phyloP scores from a whole-genome alignment of 495 filamentous ascomycete species.

The Penicillium flavigenum region DNA sequence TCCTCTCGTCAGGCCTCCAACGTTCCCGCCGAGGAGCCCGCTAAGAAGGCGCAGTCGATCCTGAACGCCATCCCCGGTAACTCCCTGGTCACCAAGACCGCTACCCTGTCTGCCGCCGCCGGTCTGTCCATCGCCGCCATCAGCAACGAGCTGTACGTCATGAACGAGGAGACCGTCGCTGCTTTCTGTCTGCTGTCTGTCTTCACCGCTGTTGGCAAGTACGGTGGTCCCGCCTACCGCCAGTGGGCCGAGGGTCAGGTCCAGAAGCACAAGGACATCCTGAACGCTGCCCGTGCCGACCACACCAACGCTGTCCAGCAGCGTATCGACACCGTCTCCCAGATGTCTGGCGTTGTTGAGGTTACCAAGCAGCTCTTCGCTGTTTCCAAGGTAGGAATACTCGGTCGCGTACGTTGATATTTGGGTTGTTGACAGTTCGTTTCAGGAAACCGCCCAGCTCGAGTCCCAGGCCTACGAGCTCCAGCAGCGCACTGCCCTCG shows the following conservation, averaged over 20 bases:
- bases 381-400: constrained; percentile 79
- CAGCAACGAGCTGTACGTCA: constrained; percentile 98
- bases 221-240: constrained; percentile 85
- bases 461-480: constrained; percentile 96
- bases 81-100: constrained; percentile 88
- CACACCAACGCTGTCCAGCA: constrained; percentile 93
- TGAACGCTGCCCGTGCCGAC: constrained; percentile 89
- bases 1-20: constrained; percentile 68
- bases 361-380: constrained; percentile 95
- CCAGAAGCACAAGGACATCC: constrained; percentile 84
- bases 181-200: constrained; percentile 84
- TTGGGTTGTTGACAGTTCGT: constrained; percentile 19
- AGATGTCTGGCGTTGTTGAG: constrained; percentile 90
- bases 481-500: constrained; percentile 88
- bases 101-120: constrained; percentile 89
- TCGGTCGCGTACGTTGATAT: background rate
- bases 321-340: constrained; percentile 88
- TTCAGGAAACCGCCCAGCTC: constrained; percentile 90
- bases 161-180: constrained; percentile 97
- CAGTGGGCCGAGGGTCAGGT: constrained; percentile 87
- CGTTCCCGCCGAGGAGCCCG: constrained; percentile 78
- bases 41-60: constrained; percentile 93
- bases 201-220: constrained; percentile 86
- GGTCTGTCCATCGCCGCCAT: constrained; percentile 91
- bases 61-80: constrained; percentile 84